Evolutionary conservation across 495 filamentous ascomycete species (phyloP).

Genomic region (Saxophila tyrrhenica): DNA sequence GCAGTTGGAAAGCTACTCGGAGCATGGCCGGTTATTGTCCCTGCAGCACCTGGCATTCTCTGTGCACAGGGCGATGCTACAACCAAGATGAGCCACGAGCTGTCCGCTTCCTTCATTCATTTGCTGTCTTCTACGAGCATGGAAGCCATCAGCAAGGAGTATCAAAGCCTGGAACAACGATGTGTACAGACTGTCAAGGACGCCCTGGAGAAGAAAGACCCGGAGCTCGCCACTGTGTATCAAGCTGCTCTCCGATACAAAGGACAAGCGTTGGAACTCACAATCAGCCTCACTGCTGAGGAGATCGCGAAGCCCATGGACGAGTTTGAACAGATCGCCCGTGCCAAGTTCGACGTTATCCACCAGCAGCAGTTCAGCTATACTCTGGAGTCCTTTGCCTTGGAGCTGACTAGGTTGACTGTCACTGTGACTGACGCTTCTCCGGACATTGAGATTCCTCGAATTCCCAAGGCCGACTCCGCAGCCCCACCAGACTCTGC

Average conservation of each 20-base stretch:
- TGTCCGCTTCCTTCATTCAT: conserved; percentile 35
- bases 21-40: conserved; percentile 41
- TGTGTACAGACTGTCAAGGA: conserved; percentile 21
- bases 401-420: conserved; percentile 39
- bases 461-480: conserved; percentile 23
- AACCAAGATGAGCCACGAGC: conserved; percentile 37
- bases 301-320: conserved; percentile 25
- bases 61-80: conserved; percentile 41
- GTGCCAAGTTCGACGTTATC: conserved; percentile 30
- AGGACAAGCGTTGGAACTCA: conserved; percentile 38
- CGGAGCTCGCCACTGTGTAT: conserved; percentile 27
- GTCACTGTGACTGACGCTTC: conserved; percentile 36
- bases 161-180: conserved; percentile 18
- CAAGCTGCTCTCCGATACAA: conserved; percentile 40
- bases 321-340: conserved; percentile 22
- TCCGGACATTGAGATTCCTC: conserved; percentile 30
- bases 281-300: conserved; percentile 28
- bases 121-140: conserved; percentile 26
- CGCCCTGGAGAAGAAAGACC: conserved; percentile 16
- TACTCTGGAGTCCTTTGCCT: conserved; percentile 30
- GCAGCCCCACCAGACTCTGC: conserved; percentile 23
- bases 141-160: conserved; percentile 22
- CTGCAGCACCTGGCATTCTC: conserved; percentile 39
- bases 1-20: conserved; percentile 38
- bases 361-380: conserved; percentile 41